Conservation (phyloP, 305 asterid genomes). For the Solanum aculeatissimum region DNA sequence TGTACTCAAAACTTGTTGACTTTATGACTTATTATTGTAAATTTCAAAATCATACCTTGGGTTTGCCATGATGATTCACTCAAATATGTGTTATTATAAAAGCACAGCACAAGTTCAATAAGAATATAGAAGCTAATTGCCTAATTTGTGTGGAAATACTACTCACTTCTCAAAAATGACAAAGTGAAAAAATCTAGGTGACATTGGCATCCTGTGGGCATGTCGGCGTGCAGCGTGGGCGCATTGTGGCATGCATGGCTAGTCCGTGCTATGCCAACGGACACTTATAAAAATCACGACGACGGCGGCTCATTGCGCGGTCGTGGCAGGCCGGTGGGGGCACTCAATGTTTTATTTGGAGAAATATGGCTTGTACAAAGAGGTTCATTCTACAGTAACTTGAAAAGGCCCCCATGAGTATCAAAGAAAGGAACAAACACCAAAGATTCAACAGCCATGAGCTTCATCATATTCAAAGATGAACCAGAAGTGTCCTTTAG, state of each 20-base stretch:
- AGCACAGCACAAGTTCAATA: background rate
- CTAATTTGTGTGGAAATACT: background rate
- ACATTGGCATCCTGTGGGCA: too few species aligned
- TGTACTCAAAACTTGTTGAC: background rate
- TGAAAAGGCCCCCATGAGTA: conserved; percentile 4
- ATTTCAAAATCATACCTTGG: background rate
- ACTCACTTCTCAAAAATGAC: background rate
- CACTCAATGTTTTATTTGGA: background rate
- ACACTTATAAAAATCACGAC: too few species aligned
- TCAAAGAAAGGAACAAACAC: conserved; percentile 14
- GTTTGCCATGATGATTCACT: background rate
- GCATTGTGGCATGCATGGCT: too few species aligned
- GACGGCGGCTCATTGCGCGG: too few species aligned
- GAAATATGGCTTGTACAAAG: background rate
- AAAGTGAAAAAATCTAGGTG: background rate
- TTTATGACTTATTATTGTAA: too few species aligned
- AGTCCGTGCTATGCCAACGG: too few species aligned
- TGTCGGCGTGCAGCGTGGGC: too few species aligned
- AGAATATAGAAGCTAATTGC: background rate
- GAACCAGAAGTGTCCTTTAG: conserved; percentile 13
- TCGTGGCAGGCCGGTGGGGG: too few species aligned
- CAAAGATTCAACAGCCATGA: conserved; percentile 12
- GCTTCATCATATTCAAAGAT: conserved; percentile 8
- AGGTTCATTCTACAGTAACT: background rate
- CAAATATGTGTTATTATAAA: background rate